A percentile compares a stretch with the other conserved stretches of the same genome.
Conservation (phyloP, 75 land plant species). For the Cryptomeria japonica region DNA sequence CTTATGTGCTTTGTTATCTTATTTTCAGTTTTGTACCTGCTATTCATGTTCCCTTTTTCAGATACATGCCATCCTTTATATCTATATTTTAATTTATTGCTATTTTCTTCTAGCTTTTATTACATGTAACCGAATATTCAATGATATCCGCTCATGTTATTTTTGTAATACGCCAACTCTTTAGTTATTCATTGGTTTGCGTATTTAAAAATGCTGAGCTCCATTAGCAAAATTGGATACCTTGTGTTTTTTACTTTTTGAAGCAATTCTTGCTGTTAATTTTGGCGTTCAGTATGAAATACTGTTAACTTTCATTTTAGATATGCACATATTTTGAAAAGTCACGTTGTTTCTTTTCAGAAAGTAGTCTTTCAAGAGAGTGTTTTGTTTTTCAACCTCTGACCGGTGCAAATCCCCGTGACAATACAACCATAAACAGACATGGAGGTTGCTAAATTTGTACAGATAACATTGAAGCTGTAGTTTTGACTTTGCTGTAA, state of each 20-base stretch:
- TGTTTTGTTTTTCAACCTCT: background rate
- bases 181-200: background rate
- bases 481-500: background rate
- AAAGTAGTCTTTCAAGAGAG: too few relatives aligned
- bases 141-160: background rate
- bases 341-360: too few relatives aligned
- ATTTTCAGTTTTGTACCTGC: background rate
- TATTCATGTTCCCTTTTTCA: background rate
- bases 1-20: background rate
- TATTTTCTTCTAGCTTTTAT: background rate
- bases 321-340: too few relatives aligned
- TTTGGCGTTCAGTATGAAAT: background rate
- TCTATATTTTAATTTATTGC: background rate
- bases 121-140: too few relatives aligned
- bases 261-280: background rate
- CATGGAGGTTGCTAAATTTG: too few relatives aligned
- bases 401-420: too few relatives aligned
- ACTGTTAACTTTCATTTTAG: background rate
- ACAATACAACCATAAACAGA: too few relatives aligned
- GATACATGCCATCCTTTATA: background rate
- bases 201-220: background rate
- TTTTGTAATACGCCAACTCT: background rate
- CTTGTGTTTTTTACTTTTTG: background rate
- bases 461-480: background rate
- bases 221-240: background rate